Conservation (phyloP, 495 filamentous ascomycete species). For the Hypoxylon subgilvum region DNA sequence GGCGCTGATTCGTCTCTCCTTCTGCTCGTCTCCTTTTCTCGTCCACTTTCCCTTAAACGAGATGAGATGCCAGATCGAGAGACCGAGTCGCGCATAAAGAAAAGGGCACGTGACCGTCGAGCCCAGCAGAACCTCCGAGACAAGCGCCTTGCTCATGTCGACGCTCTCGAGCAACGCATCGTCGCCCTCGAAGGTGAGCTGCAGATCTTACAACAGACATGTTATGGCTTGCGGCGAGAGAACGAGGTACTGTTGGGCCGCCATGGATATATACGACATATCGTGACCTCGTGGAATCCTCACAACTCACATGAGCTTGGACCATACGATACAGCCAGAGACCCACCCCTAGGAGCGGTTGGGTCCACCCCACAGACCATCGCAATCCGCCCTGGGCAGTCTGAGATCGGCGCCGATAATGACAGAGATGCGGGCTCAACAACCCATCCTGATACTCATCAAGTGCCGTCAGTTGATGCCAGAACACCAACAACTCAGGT, state of each 20-base stretch:
- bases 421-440: neutral
- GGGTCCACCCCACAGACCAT: neutral
- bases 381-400: neutral
- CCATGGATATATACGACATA: neutral
- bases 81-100: constrained; percentile 1
- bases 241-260: neutral
- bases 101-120: constrained; percentile 10
- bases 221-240: neutral
- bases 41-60: neutral
- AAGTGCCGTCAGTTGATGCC: neutral
- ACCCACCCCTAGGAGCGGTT: neutral
- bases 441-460: neutral
- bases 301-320: neutral
- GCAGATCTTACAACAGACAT: neutral
- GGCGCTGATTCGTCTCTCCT: no score
- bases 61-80: neutral
- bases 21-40: neutral
- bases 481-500: neutral
- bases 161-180: neutral
- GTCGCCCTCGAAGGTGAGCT: constrained; percentile 2
- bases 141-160: constrained; percentile 1
- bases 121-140: constrained; percentile 10
- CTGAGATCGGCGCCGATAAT: neutral
- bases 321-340: no score
- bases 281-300: constrained; percentile 1